These are phyloP conservation scores for Eimeria necatrix DNA, from an alignment of 169 alveolate genomes.

Conservation along the genomic window DNA sequence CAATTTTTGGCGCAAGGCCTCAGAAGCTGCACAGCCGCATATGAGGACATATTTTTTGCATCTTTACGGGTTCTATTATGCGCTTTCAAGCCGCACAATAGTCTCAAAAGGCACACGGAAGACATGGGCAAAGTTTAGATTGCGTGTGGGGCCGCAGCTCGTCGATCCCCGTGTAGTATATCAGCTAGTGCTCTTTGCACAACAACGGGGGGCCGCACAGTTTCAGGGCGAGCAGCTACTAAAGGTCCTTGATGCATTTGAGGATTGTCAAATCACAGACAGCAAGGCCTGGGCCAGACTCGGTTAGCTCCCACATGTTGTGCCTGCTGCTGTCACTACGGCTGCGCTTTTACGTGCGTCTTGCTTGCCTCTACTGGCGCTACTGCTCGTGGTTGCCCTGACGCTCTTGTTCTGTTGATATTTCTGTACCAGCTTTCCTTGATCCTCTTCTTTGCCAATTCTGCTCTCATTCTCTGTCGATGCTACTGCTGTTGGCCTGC, in stretches of 20 bases:
- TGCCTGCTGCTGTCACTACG: too few relatives aligned
- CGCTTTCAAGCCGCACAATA: too few relatives aligned
- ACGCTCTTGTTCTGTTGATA: not conserved
- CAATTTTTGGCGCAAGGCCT: not conserved
- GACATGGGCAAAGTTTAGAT: not conserved
- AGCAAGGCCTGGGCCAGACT: constrained; percentile 76
- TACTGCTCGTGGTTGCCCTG: not conserved
- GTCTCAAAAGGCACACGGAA: not conserved
- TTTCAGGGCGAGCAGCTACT: constrained; percentile 79
- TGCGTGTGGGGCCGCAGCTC: constrained; percentile 67
- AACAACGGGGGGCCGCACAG: constrained; percentile 77
- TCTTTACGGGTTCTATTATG: not conserved
- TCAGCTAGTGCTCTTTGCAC: constrained; percentile 73
- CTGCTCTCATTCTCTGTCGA: not conserved
- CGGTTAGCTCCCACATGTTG: constrained; percentile 25
- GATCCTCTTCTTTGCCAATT: not conserved
- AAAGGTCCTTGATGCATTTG: constrained; percentile 57
- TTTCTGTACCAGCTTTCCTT: not conserved
- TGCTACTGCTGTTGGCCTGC: not conserved
- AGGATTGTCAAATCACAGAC: constrained; percentile 34
- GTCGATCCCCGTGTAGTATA: constrained; percentile 80
- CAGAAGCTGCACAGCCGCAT: not conserved
- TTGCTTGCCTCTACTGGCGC: not conserved
- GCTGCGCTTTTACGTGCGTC: not conserved
- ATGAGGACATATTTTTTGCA: not conserved